Percentiles rank a stretch among this genome's conserved stretches.
These are phyloP conservation scores for Heteromeles arbutifolia DNA, from an alignment of 306 rosid species.

Conservation along the genomic window DNA sequence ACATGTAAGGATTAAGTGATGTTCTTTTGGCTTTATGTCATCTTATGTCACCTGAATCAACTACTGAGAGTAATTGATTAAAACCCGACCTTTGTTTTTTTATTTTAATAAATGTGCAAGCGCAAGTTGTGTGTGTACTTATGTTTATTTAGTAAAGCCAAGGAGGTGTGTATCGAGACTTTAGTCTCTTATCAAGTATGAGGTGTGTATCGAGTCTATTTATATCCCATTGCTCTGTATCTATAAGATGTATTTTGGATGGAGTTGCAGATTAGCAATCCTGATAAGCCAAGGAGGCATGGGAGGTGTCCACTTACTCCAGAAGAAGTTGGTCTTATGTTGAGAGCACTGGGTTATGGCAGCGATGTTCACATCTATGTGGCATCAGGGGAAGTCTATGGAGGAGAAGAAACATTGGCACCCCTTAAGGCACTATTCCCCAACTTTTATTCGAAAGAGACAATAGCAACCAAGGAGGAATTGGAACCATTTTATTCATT, in stretches of 20 bases:
- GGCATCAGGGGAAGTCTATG: constrained; percentile 94
- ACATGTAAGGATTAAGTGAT: constrained; percentile 57
- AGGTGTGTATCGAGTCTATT: background rate
- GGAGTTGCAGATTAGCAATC: constrained; percentile 69
- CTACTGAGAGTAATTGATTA: background rate
- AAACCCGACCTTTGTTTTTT: background rate
- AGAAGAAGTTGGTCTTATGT: constrained; percentile 98
- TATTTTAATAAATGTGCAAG: background rate
- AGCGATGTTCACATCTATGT: constrained; percentile 88
- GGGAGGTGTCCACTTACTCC: constrained; percentile 98
- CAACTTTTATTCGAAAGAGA: constrained; percentile 83
- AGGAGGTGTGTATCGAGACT: no score
- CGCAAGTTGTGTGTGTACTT: background rate
- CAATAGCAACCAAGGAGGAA: constrained; percentile 73
- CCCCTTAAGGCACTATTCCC: constrained; percentile 84
- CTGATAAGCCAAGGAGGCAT: constrained; percentile 93
- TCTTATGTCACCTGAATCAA: background rate
- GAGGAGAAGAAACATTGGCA: constrained; percentile 90
- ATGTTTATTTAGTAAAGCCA: background rate
- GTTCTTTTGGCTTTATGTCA: background rate
- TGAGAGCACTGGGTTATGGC: constrained; percentile 92
- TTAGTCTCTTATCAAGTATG: background rate
- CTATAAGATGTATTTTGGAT: constrained; percentile 10
- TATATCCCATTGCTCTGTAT: background rate
- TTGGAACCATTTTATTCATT: constrained; percentile 71